Evolutionary conservation across 176 grass and related monocot genomes (phyloP).

Genomic region (Hyparrhenia diplandra): DNA sequence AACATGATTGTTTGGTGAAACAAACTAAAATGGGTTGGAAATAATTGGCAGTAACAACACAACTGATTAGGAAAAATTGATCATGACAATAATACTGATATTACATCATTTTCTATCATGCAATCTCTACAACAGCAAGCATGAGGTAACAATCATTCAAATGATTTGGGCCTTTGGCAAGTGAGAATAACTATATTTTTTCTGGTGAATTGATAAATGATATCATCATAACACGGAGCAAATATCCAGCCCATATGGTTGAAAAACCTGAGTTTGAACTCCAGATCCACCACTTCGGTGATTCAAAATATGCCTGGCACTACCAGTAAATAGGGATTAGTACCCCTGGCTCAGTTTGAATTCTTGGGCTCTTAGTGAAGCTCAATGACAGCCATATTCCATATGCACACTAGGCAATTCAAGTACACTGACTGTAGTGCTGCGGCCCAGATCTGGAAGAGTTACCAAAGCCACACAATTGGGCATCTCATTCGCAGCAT

Average conservation of each 20-base stretch:
- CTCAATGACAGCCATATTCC: constrained; percentile 1
- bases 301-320: not conserved
- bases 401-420: not conserved
- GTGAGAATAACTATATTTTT: too few species aligned
- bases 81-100: not conserved
- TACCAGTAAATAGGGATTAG: not conserved
- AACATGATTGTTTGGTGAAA: not conserved
- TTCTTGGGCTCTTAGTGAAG: not conserved
- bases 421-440: not conserved
- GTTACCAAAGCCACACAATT: not conserved
- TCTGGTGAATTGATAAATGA: not conserved
- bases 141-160: not conserved
- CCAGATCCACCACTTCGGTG: not conserved
- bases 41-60: not conserved
- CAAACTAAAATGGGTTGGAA: constrained; percentile 2
- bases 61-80: not conserved
- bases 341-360: not conserved
- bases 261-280: not conserved
- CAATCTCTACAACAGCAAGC: not conserved
- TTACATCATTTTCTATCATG: constrained; percentile 8
- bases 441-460: not conserved
- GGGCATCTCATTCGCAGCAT: not conserved
- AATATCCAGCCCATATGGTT: not conserved
- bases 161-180: not conserved
- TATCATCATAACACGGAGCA: not conserved